Conservation (phyloP, 2,329 filamentous ascomycete genomes). For the Ophiostoma populinum region DNA sequence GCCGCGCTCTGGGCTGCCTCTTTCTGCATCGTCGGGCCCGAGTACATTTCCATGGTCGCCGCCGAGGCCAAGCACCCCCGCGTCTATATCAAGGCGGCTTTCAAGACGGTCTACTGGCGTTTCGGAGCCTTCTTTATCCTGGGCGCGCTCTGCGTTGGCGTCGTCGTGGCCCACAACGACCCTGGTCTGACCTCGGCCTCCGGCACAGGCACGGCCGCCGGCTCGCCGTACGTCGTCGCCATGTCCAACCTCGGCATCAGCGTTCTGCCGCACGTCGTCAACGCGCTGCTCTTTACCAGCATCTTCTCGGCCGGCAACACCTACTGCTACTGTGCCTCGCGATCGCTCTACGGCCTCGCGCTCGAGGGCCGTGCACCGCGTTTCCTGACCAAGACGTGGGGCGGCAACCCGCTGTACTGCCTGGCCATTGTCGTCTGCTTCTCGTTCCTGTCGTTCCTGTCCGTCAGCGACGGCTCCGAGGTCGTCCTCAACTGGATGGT, state of each 20-base stretch:
- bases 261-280: slow-evolving; percentile 50
- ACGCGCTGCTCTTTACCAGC: slow-evolving; percentile 40
- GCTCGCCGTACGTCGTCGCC: slow-evolving; percentile 52
- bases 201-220: slow-evolving; percentile 25
- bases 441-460: slow-evolving; percentile 23
- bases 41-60: slow-evolving; percentile 52
- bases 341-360: slow-evolving; percentile 23
- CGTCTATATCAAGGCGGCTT: slow-evolving; percentile 47
- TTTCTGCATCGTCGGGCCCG: slow-evolving; percentile 30
- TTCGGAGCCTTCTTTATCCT: slow-evolving; percentile 53
- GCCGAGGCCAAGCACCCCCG: slow-evolving; percentile 52
- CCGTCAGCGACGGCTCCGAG: slow-evolving; percentile 18
- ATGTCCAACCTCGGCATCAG: slow-evolving; percentile 48
- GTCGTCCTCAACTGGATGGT: slow-evolving; percentile 26
- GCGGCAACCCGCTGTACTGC: slow-evolving; percentile 24
- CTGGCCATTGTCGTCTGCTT: slow-evolving; percentile 21
- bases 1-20: slow-evolving; percentile 20
- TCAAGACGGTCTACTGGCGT: slow-evolving; percentile 52
- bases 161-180: slow-evolving; percentile 46
- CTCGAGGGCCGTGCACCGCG: slow-evolving; percentile 24
- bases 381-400: slow-evolving; percentile 18
- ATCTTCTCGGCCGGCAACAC: slow-evolving; percentile 44
- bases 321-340: slow-evolving; percentile 31
- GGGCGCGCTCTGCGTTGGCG: slow-evolving; percentile 47
- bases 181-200: slow-evolving; percentile 24